phyloP scores from a whole-genome alignment of 2,329 filamentous ascomycete species.

The Phyllachora maydis region DNA sequence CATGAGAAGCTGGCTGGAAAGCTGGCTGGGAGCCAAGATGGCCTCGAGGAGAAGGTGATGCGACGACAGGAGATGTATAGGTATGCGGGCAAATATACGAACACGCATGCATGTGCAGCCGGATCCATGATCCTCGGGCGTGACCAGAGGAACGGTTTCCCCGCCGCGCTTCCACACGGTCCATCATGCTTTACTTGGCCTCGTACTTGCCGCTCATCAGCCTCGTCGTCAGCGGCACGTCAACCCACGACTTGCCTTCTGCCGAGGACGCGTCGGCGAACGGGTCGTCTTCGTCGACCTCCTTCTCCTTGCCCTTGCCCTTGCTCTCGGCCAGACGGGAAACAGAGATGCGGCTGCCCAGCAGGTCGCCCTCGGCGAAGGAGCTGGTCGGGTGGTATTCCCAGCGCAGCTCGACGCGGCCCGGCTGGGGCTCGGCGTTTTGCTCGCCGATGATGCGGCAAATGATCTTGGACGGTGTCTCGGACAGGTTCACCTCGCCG shows the following conservation, averaged over 20 bases:
- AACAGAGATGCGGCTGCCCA: conserved; percentile 47
- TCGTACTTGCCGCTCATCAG: conserved; percentile 61
- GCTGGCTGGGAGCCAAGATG: too few species aligned
- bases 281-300: conserved; percentile 29
- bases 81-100: too few species aligned
- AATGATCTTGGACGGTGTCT: conserved; percentile 55
- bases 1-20: too few species aligned
- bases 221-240: conserved; percentile 44
- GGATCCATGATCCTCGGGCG: too few species aligned
- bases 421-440: conserved; percentile 46
- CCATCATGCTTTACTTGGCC: conserved; percentile 20
- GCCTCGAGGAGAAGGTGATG: too few species aligned
- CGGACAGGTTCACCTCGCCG: conserved; percentile 48
- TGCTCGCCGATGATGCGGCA: conserved; percentile 62
- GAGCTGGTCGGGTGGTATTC: conserved; percentile 28
- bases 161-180: too few species aligned
- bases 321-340: conserved; percentile 27
- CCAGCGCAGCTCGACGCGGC: conserved; percentile 68
- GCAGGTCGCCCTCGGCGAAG: conserved; percentile 20
- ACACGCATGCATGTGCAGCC: too few species aligned
- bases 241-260: conserved; percentile 32
- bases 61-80: too few species aligned
- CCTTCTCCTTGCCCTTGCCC: conserved; percentile 27
- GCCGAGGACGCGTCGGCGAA: conserved; percentile 38
- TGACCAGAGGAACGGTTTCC: too few species aligned